Evolutionary conservation across 2,329 filamentous ascomycete genomes (phyloP), one percentile per base, ranked within the genome.

Genomic region (Curvularia spicifera): DNA sequence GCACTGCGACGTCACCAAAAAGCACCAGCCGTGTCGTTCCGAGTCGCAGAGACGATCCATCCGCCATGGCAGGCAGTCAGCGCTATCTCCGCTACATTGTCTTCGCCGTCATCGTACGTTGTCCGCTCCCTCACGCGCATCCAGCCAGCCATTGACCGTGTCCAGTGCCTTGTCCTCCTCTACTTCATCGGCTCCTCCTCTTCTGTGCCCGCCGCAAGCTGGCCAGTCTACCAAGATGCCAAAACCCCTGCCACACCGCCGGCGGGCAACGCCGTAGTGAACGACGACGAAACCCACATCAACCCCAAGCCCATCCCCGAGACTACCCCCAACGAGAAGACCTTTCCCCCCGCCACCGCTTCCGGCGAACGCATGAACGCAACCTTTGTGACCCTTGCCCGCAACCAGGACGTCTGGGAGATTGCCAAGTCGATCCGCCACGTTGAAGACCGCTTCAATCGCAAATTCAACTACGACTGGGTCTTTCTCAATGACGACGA

Each of bases 381-480:
- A 50, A 99, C 95, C 10, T 99, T 99, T 73, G 93, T 99, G 52
- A 97, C 93, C 22, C 86, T 99, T 60, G 95, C 95, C 53, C 89
- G 95, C 71, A 99, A 99, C 81, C 85, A 83, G 55, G 95, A 99
- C 74, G 82, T 98, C 28, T 99, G 95, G 95, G 95, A 99, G 50
- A 97, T 99, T 74, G 91, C 93, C 61, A 88, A 92, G 72, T 97
- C 93, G 12, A 99, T 99, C 74, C 91, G 95, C 56, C 91, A 97
- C 74, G 88, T 99, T 56, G 95, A 99, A 80, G 95, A 99, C 78
- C 91, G 95, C 74, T 99, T 99, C 87, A 99, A 99, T 82, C 87
- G 88, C 72, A 91, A 94, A 71, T 98, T 91, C 82, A 89, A 96
- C 82, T 99, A 99, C 80, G 94, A 98, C 76, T 99, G 96, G 96